Evolutionary conservation across 2,329 filamentous ascomycete species (phyloP).

Genomic region (Microthyrium microscopicum): DNA sequence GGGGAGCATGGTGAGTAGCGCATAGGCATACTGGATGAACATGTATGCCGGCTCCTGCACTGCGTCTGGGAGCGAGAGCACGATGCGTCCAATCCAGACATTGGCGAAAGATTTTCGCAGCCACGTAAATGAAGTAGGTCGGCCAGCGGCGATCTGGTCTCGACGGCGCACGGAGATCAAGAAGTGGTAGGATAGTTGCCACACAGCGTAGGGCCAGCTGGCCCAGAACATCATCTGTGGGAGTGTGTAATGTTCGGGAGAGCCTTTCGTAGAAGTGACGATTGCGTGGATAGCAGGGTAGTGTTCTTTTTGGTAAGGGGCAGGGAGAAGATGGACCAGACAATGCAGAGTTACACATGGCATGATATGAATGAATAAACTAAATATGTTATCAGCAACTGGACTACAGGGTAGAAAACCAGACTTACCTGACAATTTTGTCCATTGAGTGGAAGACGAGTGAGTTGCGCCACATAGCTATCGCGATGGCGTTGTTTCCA

Average conservation of each 20-base stretch:
- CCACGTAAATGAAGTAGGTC: constrained; percentile 96
- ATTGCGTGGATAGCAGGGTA: constrained; percentile 82
- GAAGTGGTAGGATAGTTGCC: constrained; percentile 88
- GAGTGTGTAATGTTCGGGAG: constrained; percentile 63
- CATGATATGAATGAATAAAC: constrained; percentile 99
- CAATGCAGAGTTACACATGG: constrained; percentile 87
- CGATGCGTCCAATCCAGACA: constrained; percentile 72
- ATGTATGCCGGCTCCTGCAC: constrained; percentile 88
- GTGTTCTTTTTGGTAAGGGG: constrained; percentile 45
- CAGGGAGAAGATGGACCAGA: constrained; percentile 64
- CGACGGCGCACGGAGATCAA: constrained; percentile 89
- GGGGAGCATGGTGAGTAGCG: constrained; percentile 81
- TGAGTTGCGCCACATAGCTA: constrained; percentile 98
- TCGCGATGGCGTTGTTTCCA: constrained; percentile 93
- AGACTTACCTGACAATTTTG: constrained; percentile 66
- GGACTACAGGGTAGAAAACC: constrained; percentile 9
- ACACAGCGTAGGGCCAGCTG: constrained; percentile 77
- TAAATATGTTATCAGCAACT: constrained; percentile 15
- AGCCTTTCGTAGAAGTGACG: constrained; percentile 50
- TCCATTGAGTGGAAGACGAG: constrained; percentile 97
- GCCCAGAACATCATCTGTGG: constrained; percentile 86
- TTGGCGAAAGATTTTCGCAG: constrained; percentile 80
- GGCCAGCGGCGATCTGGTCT: constrained; percentile 88
- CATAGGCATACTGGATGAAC: constrained; percentile 86
- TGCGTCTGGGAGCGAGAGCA: constrained; percentile 56